Percentiles rank a stretch among this genome's conserved stretches.
Evolutionary conservation across 495 filamentous ascomycete genomes (phyloP).

Genomic region (Immersiella caudata): DNA sequence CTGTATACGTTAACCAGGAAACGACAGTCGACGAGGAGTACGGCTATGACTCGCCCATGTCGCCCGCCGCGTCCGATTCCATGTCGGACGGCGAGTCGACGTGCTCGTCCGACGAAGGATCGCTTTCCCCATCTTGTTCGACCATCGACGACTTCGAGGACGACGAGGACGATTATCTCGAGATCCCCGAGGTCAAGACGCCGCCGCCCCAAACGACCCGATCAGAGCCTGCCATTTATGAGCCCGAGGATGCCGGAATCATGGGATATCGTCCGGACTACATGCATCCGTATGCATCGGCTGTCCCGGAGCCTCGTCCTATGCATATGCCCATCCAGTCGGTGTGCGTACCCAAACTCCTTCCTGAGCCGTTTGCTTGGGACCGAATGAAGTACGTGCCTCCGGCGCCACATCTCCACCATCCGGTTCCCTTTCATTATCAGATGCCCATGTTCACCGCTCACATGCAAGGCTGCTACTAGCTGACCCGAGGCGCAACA

Average conservation of each 20-base stretch:
- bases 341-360: slow-evolving; percentile 44
- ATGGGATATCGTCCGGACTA: slow-evolving; percentile 45
- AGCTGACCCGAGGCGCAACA: slow-evolving; percentile 21
- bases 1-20: slow-evolving; percentile 49
- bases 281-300: slow-evolving; percentile 40
- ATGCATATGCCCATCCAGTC: slow-evolving; percentile 33
- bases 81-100: slow-evolving; percentile 48
- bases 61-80: slow-evolving; percentile 43
- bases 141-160: slow-evolving; percentile 50
- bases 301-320: slow-evolving; percentile 28
- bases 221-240: slow-evolving; percentile 42
- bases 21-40: slow-evolving; percentile 42
- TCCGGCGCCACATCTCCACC: slow-evolving; percentile 42
- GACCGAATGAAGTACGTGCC: slow-evolving; percentile 47
- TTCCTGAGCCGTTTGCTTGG: slow-evolving; percentile 46
- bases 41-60: slow-evolving; percentile 44
- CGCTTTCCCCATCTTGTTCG: slow-evolving; percentile 47
- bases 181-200: slow-evolving; percentile 44
- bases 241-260: slow-evolving; percentile 43
- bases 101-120: slow-evolving; percentile 53
- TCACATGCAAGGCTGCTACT: slow-evolving; percentile 55
- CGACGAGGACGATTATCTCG: slow-evolving; percentile 44
- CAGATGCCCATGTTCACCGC: slow-evolving; percentile 48
- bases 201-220: slow-evolving; percentile 37
- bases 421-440: slow-evolving; percentile 50